phyloP scores from a whole-genome alignment of 176 grass and related monocot species.

The Eragrostis curvula region DNA sequence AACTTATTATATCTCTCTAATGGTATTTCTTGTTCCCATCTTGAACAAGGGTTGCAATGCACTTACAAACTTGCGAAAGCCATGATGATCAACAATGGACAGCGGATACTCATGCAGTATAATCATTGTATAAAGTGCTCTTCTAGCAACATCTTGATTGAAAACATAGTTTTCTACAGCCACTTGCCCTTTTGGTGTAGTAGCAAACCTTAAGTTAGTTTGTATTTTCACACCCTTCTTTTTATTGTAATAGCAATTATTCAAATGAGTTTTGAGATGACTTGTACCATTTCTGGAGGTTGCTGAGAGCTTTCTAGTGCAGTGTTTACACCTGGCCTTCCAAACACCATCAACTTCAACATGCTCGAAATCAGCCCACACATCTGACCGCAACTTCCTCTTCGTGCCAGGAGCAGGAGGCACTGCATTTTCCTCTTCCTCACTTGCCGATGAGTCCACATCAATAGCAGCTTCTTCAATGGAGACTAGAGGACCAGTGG shows the following conservation, averaged over 20 bases:
- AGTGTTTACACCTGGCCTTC: background rate
- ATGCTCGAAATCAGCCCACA: no score
- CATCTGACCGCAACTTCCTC: no score
- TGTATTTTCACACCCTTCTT: background rate
- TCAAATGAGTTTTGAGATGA: background rate
- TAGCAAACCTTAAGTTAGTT: background rate
- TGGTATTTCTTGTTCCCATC: background rate
- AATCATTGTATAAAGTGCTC: background rate
- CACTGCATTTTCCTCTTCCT: no score
- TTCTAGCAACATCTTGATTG: background rate
- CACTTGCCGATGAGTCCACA: no score
- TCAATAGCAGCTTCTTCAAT: no score
- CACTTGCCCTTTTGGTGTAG: background rate
- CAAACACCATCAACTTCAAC: background rate
- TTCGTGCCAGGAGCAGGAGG: no score
- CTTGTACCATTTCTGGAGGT: no score
- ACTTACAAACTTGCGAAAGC: background rate
- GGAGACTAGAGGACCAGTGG: no score
- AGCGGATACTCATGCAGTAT: background rate
- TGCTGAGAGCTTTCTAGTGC: background rate
- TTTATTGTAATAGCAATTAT: background rate
- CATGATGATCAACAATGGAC: background rate
- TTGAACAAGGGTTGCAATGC: background rate
- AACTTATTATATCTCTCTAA: background rate
- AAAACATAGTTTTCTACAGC: background rate